Evolutionary conservation across 2,329 filamentous ascomycete genomes (phyloP), one percentile per base, ranked within the genome.

Genomic region (Myriosclerotinia curreyana): DNA sequence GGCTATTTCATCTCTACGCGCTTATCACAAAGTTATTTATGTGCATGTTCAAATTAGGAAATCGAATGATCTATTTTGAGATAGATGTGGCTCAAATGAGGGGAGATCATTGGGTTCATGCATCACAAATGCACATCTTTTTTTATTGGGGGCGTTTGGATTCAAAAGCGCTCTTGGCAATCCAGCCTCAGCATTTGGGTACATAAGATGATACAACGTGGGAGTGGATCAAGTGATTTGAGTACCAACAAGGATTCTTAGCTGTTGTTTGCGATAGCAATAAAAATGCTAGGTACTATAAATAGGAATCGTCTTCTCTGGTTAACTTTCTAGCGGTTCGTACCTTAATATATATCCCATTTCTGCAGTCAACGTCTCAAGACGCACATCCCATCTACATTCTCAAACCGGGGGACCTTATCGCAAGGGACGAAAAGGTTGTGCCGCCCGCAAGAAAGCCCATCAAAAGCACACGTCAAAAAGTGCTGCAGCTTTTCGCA

Each of bases 41-140:
- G 40, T 62, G 28, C 40, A 38, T 46, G 11, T 25, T 34, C 40
- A n/a, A n/a, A n/a, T n/a, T n/a, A n/a, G n/a, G n/a, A n/a, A n/a
- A n/a, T n/a, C n/a, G n/a, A n/a, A n/a, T n/a, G 22, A 49, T 64
- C 65, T 66, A 65, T 66, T 66, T 66, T 54, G 65, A 62, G 63
- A 62, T 52, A 38, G 42, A 62, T 52, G 62, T 56, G 60, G 51
- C 31, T 55, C 15, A 46, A 55, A 28, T 48, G 31, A 34, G 20
- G 11, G 34, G 22, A 40, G 40, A 25, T 56, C 20, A 56, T 62
- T 62, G 60, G 51, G 4, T 40, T 25, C 12, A 20, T 25, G 7
- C 46, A 50, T n/a, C n/a, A 38, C 17, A 34, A 12, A 6, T 12
- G n/a, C 44, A 60, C 56, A 44, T 34, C 46, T 49, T 25, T 49